Evolutionary conservation across 2,329 filamentous ascomycete species (phyloP), one percentile per base, ranked within the genome.

Genomic region (Colletotrichum echinochloae): DNA sequence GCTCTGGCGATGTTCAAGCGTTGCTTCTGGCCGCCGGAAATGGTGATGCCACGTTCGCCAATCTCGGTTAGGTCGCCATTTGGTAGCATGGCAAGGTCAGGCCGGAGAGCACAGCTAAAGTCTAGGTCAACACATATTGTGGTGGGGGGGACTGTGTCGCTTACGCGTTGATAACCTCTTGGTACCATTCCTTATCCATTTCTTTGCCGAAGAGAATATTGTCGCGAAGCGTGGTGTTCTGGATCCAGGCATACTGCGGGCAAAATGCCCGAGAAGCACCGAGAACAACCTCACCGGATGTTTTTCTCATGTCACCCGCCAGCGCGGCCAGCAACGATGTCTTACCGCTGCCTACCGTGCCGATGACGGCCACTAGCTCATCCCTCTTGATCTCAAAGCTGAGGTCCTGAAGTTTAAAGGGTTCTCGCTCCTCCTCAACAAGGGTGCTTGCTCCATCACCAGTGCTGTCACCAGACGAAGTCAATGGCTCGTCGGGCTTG

Each of bases 191-290:
- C 68, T 86, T 86, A 62, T 97, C 86, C 81, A 92, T 88, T 0
- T 90, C 88, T 74, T 94, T 95, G 14, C 95, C 95, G 76, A 98
- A 98, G 0, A 94, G 81, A 70, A 99, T 97, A 76, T 99, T 99
- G 41, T 97, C 90, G 72, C 90, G 90, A 4, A 98, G 88, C 0
- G 92, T 93, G 0, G 94, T 87, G 77, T 98, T 98, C 78, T 98
- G 95, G 59, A 99, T 97, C 96, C 96, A 99, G 0, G 96, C 94
- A 77, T 97, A 97, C 78, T 99, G 95, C 0, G 95, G 95, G 74
- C 96, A 98, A 76, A 97, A 98, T 0, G 95, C 94, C 72, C 95
- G 87, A 3, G 90, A 91, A 0, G 94, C 94, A 49, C 95, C 93
- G 74, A 96, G 87, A 0, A 89, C 87, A 7, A 97, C 87, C 46